Conservation (phyloP, 148 eudicot species). For the Suaeda aralocaspica region DNA sequence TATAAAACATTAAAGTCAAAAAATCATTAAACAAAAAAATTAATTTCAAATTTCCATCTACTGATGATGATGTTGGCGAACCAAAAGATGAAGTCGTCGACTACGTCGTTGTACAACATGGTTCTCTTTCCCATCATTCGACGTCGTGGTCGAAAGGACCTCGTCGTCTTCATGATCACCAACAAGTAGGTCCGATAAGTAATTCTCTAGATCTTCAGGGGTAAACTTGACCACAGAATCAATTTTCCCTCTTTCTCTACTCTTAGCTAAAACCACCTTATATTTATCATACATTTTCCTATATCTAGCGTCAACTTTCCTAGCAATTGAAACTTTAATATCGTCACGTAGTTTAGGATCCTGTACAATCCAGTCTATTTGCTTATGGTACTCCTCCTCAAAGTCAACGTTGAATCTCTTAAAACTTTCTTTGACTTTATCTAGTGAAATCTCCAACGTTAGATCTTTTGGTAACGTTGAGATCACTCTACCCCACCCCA, state of each 20-base stretch:
- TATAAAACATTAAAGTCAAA: too few species aligned
- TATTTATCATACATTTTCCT: constrained; percentile 43
- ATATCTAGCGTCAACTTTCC: constrained; percentile 40
- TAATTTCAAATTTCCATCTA: too few species aligned
- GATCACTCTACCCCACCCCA: constrained; percentile 62
- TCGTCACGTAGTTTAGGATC: constrained; percentile 63
- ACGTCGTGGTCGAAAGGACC: not conserved
- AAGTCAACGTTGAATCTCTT: constrained; percentile 50
- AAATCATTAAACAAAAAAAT: too few species aligned
- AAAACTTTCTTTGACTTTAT: constrained; percentile 47
- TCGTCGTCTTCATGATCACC: constrained; percentile 23
- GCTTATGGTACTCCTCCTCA: constrained; percentile 53
- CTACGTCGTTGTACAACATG: constrained; percentile 23
- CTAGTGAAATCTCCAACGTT: constrained; percentile 27
- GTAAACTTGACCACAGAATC: constrained; percentile 49
- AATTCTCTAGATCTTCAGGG: constrained; percentile 74
- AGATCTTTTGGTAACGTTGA: constrained; percentile 34
- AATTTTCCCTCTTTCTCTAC: constrained; percentile 24
- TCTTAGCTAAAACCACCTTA: constrained; percentile 18
- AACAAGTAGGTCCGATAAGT: constrained; percentile 51
- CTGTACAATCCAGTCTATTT: constrained; percentile 47
- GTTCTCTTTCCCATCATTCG: not conserved
- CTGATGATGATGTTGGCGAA: constrained; percentile 23
- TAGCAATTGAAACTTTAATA: constrained; percentile 44
- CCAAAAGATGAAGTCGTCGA: constrained; percentile 18